These are phyloP conservation scores for Yamadazyma diddensiae DNA, from an alignment of 1,139 yeast genomes.

Conservation along the genomic window DNA sequence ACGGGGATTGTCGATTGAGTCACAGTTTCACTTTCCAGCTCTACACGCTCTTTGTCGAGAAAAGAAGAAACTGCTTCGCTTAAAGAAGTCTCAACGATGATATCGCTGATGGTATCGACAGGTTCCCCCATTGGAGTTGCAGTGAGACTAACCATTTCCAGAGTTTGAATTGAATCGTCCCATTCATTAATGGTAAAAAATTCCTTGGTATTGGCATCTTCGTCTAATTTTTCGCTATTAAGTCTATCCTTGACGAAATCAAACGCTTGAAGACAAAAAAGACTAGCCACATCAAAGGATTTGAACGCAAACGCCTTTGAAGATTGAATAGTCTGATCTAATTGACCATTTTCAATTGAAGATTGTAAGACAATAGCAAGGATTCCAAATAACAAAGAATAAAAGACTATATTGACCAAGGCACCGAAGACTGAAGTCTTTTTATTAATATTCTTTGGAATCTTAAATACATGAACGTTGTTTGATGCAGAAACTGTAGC, in stretches of 20 bases:
- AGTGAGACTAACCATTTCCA: neutral
- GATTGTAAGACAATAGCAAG: constrained; percentile 46
- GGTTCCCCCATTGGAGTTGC: constrained; percentile 10
- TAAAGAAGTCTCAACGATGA: constrained; percentile 17
- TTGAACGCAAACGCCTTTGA: constrained; percentile 19
- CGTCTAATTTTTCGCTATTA: constrained; percentile 32
- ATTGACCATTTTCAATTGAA: constrained; percentile 36
- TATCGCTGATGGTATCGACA: constrained; percentile 11
- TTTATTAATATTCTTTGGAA: constrained; percentile 52
- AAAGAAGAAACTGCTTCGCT: constrained; percentile 3
- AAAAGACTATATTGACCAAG: constrained; percentile 36
- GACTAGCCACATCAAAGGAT: constrained; percentile 25
- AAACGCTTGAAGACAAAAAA: constrained; percentile 20
- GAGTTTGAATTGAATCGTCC: constrained; percentile 15
- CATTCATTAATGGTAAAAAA: constrained; percentile 28
- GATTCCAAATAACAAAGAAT: constrained; percentile 44
- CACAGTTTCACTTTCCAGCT: neutral
- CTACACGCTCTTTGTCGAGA: neutral
- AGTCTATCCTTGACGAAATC: constrained; percentile 41
- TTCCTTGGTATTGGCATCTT: constrained; percentile 23
- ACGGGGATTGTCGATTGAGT: too few relatives aligned
- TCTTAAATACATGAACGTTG: constrained; percentile 57
- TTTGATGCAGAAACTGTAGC: constrained; percentile 85
- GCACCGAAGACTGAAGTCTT: constrained; percentile 45
- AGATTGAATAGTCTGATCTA: constrained; percentile 20